These are phyloP conservation scores for Gyrodon lividus DNA, from an alignment of 768 basidiomycete species.

Conservation along the genomic window DNA sequence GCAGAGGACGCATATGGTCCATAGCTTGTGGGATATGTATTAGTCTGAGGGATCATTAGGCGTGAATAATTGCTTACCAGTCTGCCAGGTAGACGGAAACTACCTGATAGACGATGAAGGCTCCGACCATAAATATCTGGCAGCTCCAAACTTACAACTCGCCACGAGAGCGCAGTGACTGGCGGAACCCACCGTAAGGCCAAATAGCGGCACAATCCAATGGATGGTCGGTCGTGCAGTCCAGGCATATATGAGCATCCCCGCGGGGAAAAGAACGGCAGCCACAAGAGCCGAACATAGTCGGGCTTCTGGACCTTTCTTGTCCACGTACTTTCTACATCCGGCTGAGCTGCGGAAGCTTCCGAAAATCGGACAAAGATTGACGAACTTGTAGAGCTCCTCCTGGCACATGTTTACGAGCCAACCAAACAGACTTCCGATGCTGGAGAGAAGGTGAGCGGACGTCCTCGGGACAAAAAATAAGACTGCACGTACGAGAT, in stretches of 20 bases:
- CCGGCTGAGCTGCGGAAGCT: constrained; percentile 5
- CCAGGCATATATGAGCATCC: constrained; percentile 78
- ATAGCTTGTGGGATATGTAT: constrained; percentile 33
- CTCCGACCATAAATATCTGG: constrained; percentile 49
- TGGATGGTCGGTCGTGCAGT: constrained; percentile 51
- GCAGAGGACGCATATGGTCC: constrained; percentile 68
- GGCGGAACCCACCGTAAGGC: constrained; percentile 22
- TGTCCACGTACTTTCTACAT: constrained; percentile 27
- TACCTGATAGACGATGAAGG: constrained; percentile 55
- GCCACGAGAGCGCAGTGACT: not conserved
- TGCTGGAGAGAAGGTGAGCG: constrained; percentile 33
- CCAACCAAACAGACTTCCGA: constrained; percentile 55
- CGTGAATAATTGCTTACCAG: constrained; percentile 39
- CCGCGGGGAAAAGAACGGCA: constrained; percentile 50
- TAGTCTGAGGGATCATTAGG: not conserved
- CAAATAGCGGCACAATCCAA: constrained; percentile 52
- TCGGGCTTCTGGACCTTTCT: constrained; percentile 54
- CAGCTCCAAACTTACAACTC: not conserved
- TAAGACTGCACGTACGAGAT: constrained; percentile 44
- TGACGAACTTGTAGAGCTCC: constrained; percentile 44
- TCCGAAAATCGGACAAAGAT: not conserved
- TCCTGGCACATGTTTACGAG: constrained; percentile 48
- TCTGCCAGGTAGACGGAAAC: constrained; percentile 65
- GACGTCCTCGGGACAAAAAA: not conserved
- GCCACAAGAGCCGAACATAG: constrained; percentile 57